phyloP scores from a whole-genome alignment of 257 asterid species.

The Solanum etuberosum region DNA sequence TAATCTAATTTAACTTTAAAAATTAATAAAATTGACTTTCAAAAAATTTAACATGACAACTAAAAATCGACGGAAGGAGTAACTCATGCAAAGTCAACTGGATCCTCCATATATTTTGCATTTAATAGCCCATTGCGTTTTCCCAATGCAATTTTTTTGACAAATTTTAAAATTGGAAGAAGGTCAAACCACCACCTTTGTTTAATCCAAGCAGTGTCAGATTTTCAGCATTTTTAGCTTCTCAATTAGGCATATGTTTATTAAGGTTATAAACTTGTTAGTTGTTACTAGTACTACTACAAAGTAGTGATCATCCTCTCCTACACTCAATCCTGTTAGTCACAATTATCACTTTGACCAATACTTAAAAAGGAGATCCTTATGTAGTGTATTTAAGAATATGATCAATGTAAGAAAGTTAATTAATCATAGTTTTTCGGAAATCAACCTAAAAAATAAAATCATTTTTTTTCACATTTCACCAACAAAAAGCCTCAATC shows the following conservation, averaged over 20 bases:
- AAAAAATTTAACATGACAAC: no score
- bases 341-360: background rate
- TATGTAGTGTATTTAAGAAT: background rate
- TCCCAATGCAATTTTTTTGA: background rate
- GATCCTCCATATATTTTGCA: background rate
- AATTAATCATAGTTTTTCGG: background rate
- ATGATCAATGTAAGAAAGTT: background rate
- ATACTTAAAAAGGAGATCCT: background rate
- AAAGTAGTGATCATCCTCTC: background rate
- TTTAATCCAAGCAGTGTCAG: background rate
- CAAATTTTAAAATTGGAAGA: background rate
- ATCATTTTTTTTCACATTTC: background rate
- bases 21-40: no score
- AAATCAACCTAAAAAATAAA: background rate
- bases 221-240: background rate
- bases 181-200: background rate
- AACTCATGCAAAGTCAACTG: background rate
- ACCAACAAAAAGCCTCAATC: background rate
- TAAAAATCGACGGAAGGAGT: background rate
- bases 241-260: background rate
- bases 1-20: no score
- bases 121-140: background rate
- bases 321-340: background rate
- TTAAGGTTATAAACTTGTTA: background rate
- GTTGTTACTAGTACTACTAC: background rate